Evolutionary conservation across 2,329 filamentous ascomycete species (phyloP).

Genomic region (Colletotrichum tropicicola): DNA sequence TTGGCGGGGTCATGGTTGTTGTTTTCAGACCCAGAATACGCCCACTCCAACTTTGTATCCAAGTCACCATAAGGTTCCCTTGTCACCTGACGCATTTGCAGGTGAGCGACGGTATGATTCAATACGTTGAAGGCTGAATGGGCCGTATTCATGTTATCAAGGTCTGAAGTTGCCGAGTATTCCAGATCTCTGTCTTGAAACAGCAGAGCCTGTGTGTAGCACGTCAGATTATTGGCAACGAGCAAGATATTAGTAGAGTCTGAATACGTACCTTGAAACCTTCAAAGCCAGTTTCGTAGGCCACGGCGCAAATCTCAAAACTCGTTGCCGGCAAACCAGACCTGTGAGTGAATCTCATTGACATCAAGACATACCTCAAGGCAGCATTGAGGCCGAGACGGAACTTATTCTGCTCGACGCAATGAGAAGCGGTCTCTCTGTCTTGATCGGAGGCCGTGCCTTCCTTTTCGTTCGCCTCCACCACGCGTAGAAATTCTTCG

Average conservation of each 20-base stretch:
- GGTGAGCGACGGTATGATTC: background rate
- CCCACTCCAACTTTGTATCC: background rate
- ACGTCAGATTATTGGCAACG: background rate
- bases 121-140: slow-evolving; percentile 23
- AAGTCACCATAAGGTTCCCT: background rate
- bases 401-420: slow-evolving; percentile 26
- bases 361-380: background rate
- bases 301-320: slow-evolving; percentile 31
- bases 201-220: slow-evolving; percentile 14
- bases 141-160: slow-evolving; percentile 16
- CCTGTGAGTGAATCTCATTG: background rate
- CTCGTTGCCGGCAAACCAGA: background rate
- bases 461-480: slow-evolving; percentile 2
- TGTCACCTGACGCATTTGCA: background rate
- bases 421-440: background rate
- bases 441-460: background rate
- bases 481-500: slow-evolving; percentile 3
- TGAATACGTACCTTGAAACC: slow-evolving; percentile 27
- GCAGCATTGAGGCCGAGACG: slow-evolving; percentile 7
- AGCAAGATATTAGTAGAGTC: background rate
- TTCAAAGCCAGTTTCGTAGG: slow-evolving; percentile 30
- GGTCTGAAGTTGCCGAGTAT: slow-evolving; percentile 25
- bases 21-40: background rate
- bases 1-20: background rate
- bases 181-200: slow-evolving; percentile 29